These are phyloP conservation scores for Aureobasidium vineae DNA, from an alignment of 2,329 filamentous ascomycete species.

Conservation along the genomic window DNA sequence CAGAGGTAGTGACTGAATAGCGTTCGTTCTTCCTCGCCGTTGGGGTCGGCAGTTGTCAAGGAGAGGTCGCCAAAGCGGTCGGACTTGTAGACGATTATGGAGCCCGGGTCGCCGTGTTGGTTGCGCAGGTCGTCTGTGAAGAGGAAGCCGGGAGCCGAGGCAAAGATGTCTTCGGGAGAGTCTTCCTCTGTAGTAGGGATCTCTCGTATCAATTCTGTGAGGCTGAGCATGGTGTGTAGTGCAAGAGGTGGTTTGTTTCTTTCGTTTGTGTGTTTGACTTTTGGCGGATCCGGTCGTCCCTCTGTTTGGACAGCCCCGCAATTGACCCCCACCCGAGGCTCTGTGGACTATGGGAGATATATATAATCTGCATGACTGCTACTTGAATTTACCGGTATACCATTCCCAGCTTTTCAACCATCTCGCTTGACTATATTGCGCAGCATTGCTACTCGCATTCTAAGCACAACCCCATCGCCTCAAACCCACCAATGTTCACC, in stretches of 20 bases:
- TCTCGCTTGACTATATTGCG: no score
- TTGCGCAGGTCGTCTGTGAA: conserved; percentile 67
- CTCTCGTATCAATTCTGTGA: conserved; percentile 35
- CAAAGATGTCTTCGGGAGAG: conserved; percentile 53
- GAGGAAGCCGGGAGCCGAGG: conserved; percentile 59
- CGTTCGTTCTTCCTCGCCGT: conserved; percentile 53
- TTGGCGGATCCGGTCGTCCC: background rate
- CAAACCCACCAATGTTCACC: conserved; percentile 31
- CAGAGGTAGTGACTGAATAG: conserved; percentile 72
- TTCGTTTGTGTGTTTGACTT: background rate
- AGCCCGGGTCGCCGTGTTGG: conserved; percentile 62
- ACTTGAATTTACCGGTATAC: background rate
- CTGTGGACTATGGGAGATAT: background rate
- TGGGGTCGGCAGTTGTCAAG: conserved; percentile 47
- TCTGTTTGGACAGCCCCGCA: conserved; percentile 3
- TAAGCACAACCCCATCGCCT: no score
- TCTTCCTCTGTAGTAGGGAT: conserved; percentile 23
- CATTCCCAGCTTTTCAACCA: background rate
- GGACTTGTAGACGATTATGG: conserved; percentile 57
- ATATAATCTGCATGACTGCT: background rate
- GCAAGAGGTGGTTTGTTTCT: background rate
- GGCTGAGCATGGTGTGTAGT: conserved; percentile 28
- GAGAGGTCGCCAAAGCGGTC: conserved; percentile 41
- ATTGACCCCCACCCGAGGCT: conserved; percentile 6
- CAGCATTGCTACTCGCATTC: no score